A percentile compares a stretch with the other conserved stretches of the same genome.
phyloP scores from a whole-genome alignment of 2,329 filamentous ascomycete species.

The Camillea tinctor region DNA sequence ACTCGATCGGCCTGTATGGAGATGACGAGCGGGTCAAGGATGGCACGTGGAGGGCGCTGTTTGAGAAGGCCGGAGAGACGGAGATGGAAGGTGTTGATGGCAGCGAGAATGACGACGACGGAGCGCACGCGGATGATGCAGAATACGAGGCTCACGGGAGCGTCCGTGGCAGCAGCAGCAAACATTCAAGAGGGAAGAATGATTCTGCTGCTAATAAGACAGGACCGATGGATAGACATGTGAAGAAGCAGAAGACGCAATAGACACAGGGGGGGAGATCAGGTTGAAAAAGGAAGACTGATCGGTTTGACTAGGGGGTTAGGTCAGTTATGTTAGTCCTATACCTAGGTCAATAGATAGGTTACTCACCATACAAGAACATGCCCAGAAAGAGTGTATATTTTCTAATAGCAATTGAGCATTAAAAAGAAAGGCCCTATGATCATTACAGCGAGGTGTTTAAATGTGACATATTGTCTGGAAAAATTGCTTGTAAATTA shows the following conservation, averaged over 20 bases:
- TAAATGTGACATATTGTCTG: too few species aligned
- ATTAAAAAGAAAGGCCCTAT: too few species aligned
- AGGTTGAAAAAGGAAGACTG: neutral
- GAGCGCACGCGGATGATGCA: slow-evolving; percentile 29
- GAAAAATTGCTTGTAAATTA: too few species aligned
- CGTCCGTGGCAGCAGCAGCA: slow-evolving; percentile 10
- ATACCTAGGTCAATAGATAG: too few species aligned
- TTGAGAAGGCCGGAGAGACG: slow-evolving; percentile 38
- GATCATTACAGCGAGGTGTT: too few species aligned
- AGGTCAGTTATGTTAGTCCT: neutral
- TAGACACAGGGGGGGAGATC: neutral
- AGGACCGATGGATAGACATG: slow-evolving; percentile 34
- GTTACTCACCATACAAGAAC: too few species aligned
- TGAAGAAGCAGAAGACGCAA: slow-evolving; percentile 30
- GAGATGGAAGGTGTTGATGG: slow-evolving; percentile 41
- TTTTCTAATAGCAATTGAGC: too few species aligned
- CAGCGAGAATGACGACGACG: slow-evolving; percentile 33
- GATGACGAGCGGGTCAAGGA: slow-evolving; percentile 60
- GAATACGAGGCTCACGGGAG: slow-evolving; percentile 13
- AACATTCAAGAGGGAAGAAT: slow-evolving; percentile 20
- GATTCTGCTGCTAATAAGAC: slow-evolving; percentile 12
- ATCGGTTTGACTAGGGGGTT: neutral
- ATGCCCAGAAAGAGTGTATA: too few species aligned
- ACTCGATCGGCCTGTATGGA: slow-evolving; percentile 62
- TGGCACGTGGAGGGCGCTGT: slow-evolving; percentile 54